Base-by-base conservation (phyloP, 768 basidiomycete species). In the Pisolithus marmoratus region DNA sequence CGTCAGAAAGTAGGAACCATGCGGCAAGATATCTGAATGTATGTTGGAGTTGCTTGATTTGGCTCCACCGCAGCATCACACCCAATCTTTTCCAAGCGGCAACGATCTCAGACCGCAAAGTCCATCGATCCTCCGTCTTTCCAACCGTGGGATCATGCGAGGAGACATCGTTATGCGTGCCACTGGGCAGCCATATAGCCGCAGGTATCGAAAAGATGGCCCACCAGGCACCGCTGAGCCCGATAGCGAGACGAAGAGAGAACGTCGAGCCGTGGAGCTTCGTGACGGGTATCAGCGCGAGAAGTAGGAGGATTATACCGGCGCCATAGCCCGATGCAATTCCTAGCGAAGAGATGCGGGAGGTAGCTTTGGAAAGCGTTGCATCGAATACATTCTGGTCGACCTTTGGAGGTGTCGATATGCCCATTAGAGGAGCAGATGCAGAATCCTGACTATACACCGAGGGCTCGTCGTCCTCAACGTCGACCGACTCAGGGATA, bases 1-100 rank as follows among this genome's bases (percentile, higher is more conserved):
- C 90, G 60, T 98, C 94, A 1, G 89, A 91, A 22, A 98, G 80
- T 12, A 98, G 76, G 65, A 96, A 94, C 94, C 94, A 97, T 0
- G 95, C 92, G 5, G 84, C 80, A 40, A 97, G 83, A 60, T 91
- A 97, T 58, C 79, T 79, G 74, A 94, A 98, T 1, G 94, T 93
- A 61, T 92, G 85, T 27, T 79, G 77, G 15, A 97, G 73, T 48
- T 79, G 78, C 64, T 78, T 79, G 38, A 94, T 82, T 62, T 95
- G 85, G 8, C 69, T 71, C 75, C 81, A 84, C 1, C 73, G 74
- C 20, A 97, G 72, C 87, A 93, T 93, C 29, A 70, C 73, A 0
- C 81, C 83, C 0, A 98, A 74, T 22, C 85, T 71, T 49, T 72
- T 76, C 94, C 94, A 97, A 0, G 90, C 88, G 5, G 70, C 73